Evolutionary conservation across 179 eudicot genomes (phyloP), one percentile per base, ranked within the genome.

Genomic region (Kewa caespitosa): DNA sequence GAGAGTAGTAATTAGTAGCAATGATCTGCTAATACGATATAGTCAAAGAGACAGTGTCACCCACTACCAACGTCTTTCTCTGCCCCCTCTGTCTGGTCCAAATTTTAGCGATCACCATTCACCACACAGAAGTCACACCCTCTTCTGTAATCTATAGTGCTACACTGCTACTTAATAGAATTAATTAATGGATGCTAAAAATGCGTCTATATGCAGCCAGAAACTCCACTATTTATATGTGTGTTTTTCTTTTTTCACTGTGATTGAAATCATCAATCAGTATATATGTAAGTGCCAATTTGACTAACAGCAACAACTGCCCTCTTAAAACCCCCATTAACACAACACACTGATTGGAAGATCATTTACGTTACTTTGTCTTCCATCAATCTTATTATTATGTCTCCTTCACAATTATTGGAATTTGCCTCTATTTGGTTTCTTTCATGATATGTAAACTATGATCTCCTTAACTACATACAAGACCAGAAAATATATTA

Each of bases 21-120:
- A 81, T 81, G 67, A 81, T 78, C 73, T 73, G 81, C 39, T 77
- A 38, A 57, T 60, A 60, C 57, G 70, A 81, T 68, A 25, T 67
- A 72, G 74, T 78, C 81, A 81, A 70, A 41, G 73, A 38, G 34
- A 74, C 63, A 69, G 79, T 74, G 57, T 62, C 76, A 61, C 32
- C 81, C 84, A 81, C 84, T 78, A 81, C 30, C 72, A 43, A 73
- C 78, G 61, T 73, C 71, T 22, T 34, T 76, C n/a, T n/a, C n/a
- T n/a, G n/a, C n/a, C n/a, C n/a, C n/a, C n/a, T n/a, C n/a, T n/a
- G n/a, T n/a, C 55, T 73, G 10, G 62, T 57, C 62, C 33, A 57
- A 57, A 57, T 11, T 57, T n/a, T n/a, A n/a, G n/a, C n/a, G n/a
- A n/a, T n/a, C n/a, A n/a, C n/a, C n/a, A n/a, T n/a, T n/a, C n/a